These are phyloP conservation scores for Xylaria sp. DNA, from an alignment of 2,329 filamentous ascomycete species.

Conservation along the genomic window DNA sequence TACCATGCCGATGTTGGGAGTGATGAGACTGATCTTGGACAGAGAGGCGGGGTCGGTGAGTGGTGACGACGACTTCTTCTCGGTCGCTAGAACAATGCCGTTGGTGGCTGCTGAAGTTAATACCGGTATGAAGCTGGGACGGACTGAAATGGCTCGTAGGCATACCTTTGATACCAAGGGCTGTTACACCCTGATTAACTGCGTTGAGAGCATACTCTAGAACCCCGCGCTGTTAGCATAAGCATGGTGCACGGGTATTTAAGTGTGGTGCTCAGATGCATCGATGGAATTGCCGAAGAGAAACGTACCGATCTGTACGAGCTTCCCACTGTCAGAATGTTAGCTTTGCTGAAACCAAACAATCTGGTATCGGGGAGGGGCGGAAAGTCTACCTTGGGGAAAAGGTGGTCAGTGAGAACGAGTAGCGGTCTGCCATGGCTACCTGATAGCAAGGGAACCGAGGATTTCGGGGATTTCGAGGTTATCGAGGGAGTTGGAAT, in stretches of 20 bases:
- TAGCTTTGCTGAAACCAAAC: constrained; percentile 47
- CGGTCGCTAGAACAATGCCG: constrained; percentile 96
- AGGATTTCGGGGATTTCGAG: constrained; percentile 13
- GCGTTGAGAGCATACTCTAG: constrained; percentile 98
- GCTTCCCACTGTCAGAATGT: constrained; percentile 78
- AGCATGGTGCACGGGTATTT: neutral
- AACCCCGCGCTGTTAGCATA: constrained; percentile 17
- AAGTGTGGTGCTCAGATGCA: neutral
- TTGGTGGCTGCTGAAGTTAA: constrained; percentile 75
- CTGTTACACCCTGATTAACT: constrained; percentile 98
- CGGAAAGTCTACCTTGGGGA: constrained; percentile 83
- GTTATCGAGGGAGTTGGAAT: neutral
- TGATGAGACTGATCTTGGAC: constrained; percentile 97
- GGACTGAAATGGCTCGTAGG: neutral
- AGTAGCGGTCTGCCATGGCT: constrained; percentile 96
- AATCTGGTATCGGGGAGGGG: constrained; percentile 24
- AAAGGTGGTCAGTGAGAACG: constrained; percentile 99
- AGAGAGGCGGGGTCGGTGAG: constrained; percentile 94
- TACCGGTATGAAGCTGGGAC: neutral
- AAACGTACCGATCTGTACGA: constrained; percentile 90
- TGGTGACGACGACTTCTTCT: constrained; percentile 98
- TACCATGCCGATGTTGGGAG: constrained; percentile 99
- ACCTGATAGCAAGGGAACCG: no score
- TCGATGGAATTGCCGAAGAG: constrained; percentile 1
- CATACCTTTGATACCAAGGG: constrained; percentile 95